Base-by-base conservation (phyloP, 2,329 filamentous ascomycete species). In the Myriosclerotinia duriaeana region DNA sequence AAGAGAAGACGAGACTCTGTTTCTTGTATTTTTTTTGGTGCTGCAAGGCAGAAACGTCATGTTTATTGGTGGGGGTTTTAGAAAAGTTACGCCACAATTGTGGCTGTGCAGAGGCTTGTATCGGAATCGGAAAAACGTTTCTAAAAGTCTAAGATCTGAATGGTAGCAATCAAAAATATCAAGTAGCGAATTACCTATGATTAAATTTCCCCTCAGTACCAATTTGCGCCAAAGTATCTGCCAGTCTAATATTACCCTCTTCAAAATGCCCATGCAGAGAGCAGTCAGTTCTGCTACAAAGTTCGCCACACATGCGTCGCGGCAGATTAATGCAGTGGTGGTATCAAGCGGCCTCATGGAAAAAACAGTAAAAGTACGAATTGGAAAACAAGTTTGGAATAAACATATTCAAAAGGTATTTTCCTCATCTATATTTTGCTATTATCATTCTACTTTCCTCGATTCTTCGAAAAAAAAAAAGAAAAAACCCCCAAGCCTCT, bases 271-370 rank as follows among this genome's bases (percentile, higher is more conserved):
- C 15, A 34, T 58, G 4, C 60, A 46, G 12, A 53, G 26, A 53
- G 46, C 46, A 17, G 8, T 38, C 12, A 50, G 50, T 5, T 38
- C 53, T 5, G 53, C 53, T n/a, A 20, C 20, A 22, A 38, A 54
- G n/a, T 40, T 46, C 6, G 60, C 53, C 1, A 14, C 55, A 3
- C 44, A 54, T 5, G 26, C 52, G 22, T 48, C 67, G 46, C 58
- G 67, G 14, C 60, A 61, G 40, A 70, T 74, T 26, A 74, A 72
- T 58, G 76, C 74, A 69, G 86, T 94, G 52, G 91, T 94, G 34
- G 85, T 93, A 60, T 92, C 90, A 53, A 87, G 90, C 8, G 91
- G 91, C 26, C 83, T 88, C 67, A 93, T 93, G 89, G 79, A 87
- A 67, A 91, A 89, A 78, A 93, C 90, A 3, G 89, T 93, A 66